These are phyloP conservation scores for Ostreobium quekettii DNA, from an alignment of 139 green algal species.

Conservation along the genomic window DNA sequence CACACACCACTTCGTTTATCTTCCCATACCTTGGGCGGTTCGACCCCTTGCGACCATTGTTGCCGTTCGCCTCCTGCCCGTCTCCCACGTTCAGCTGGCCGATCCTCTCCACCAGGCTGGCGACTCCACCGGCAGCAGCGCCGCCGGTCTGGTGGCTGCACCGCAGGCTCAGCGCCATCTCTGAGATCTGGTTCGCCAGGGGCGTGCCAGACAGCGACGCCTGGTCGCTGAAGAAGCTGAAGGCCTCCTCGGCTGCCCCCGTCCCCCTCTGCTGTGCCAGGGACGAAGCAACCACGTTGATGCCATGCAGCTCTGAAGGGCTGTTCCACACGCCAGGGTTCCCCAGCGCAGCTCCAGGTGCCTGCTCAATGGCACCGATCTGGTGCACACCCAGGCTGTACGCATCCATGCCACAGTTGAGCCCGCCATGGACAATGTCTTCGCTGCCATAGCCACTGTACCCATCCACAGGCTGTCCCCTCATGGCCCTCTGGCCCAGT, in stretches of 20 bases:
- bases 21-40: background rate
- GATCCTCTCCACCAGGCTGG: background rate
- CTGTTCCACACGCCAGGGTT: slow-evolving; percentile 12
- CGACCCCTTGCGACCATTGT: background rate
- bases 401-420: background rate
- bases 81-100: background rate
- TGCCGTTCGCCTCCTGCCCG: background rate
- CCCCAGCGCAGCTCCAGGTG: background rate
- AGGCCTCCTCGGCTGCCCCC: background rate
- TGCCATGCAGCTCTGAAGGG: slow-evolving; percentile 28
- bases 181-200: too few species aligned
- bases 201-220: background rate
- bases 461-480: background rate
- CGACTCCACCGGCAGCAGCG: background rate
- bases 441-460: background rate
- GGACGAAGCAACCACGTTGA: too few species aligned
- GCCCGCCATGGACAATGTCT: background rate
- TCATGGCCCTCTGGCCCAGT: slow-evolving; percentile 4
- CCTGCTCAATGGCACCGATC: background rate
- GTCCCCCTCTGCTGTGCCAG: background rate
- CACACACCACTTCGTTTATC: slow-evolving; percentile 76
- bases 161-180: too few species aligned
- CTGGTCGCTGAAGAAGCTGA: slow-evolving; percentile 35
- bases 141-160: background rate
- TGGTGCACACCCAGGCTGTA: too few species aligned